A percentile compares a stretch with the other conserved stretches of the same genome.
Conservation (phyloP, 1,284 basidiomycete species). For the Mycosarcoma maydis region DNA sequence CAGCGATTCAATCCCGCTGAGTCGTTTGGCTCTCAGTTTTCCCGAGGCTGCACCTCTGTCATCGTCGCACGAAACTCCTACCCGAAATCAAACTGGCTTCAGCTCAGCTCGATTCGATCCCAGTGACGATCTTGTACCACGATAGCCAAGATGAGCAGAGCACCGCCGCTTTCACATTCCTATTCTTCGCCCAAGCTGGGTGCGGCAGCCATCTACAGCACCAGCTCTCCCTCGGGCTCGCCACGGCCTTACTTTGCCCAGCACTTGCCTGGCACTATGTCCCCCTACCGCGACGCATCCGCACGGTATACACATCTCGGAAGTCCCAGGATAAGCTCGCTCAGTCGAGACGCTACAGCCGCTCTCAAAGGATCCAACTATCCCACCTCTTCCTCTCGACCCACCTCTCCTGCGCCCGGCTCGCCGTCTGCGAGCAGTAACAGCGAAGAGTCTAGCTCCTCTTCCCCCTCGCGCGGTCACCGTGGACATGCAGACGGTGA, state of each 20-base stretch:
- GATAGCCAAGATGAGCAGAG: conserved; percentile 43
- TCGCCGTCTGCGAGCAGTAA: conserved; percentile 46
- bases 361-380: conserved; percentile 49
- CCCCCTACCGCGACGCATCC: conserved; percentile 62
- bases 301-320: conserved; percentile 54
- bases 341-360: conserved; percentile 59
- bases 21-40: background rate
- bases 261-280: conserved; percentile 54
- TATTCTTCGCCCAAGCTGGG: conserved; percentile 47
- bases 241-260: conserved; percentile 53
- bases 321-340: conserved; percentile 59
- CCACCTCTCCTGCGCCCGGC: conserved; percentile 44
- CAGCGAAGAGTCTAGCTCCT: conserved; percentile 17
- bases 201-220: conserved; percentile 36
- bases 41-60: background rate
- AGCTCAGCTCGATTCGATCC: no score
- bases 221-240: conserved; percentile 54
- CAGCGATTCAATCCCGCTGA: background rate
- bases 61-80: no score
- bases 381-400: conserved; percentile 58
- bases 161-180: conserved; percentile 45
- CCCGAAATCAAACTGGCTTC: no score
- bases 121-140: background rate
- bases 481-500: conserved; percentile 2
- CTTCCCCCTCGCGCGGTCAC: conserved; percentile 14